Evolutionary conservation across 345 rosid species (phyloP).

Genomic region (Populus nigra): DNA sequence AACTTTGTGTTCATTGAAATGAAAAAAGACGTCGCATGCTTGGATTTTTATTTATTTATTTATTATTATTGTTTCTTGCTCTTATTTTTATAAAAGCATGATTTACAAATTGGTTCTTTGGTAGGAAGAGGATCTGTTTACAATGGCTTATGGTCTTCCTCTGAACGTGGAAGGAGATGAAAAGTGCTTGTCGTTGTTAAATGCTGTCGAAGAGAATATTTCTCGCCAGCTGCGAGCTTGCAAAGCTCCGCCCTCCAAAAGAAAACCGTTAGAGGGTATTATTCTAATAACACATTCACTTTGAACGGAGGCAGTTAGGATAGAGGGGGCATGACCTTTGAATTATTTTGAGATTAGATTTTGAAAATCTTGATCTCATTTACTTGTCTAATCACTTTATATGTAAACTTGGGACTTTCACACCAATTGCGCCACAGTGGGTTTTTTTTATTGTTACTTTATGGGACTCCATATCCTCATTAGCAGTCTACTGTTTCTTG

Average conservation of each 20-base stretch:
- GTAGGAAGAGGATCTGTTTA: constrained; percentile 94
- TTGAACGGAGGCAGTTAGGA: neutral
- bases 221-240: constrained; percentile 88
- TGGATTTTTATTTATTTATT: neutral
- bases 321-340: neutral
- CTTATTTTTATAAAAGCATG: neutral
- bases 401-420: neutral
- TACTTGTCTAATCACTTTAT: neutral
- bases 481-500: neutral
- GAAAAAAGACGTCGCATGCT: neutral
- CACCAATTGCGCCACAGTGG: neutral
- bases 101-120: constrained; percentile 11
- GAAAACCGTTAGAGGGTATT: constrained; percentile 64
- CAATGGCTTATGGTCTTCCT: constrained; percentile 90
- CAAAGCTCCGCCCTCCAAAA: constrained; percentile 60
- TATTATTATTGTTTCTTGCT: neutral
- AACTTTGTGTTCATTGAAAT: neutral
- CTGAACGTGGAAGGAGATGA: constrained; percentile 73
- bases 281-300: neutral
- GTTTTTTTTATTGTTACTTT: neutral
- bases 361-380: neutral
- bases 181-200: constrained; percentile 72
- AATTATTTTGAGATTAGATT: neutral
- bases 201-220: constrained; percentile 88
- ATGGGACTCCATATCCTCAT: neutral